Evolutionary conservation across 2,329 filamentous ascomycete genomes (phyloP).

Genomic region (Sphaerulina musiva): DNA sequence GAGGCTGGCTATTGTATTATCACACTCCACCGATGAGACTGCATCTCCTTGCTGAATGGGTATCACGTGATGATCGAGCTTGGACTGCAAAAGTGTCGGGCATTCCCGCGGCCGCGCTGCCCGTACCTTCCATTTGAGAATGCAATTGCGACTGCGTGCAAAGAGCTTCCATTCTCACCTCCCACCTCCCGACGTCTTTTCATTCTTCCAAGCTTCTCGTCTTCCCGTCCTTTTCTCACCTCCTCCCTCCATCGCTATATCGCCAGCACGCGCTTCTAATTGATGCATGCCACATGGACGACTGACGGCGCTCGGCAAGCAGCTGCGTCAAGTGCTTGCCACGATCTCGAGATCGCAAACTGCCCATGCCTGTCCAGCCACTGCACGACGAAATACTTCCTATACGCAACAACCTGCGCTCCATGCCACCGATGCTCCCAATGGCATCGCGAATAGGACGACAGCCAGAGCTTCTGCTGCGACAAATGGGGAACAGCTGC

Average conservation of each 20-base stretch:
- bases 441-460: constrained; percentile 2
- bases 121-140: too few species aligned
- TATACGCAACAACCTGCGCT: not conserved
- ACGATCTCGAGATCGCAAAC: constrained; percentile 3
- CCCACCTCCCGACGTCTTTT: not conserved
- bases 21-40: too few species aligned
- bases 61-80: not conserved
- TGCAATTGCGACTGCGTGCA: not conserved
- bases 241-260: not conserved
- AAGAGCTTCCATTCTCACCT: not conserved
- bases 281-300: constrained; percentile 33
- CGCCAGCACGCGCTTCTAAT: not conserved
- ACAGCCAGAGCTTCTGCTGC: not conserved
- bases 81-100: not conserved
- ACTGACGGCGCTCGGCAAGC: constrained; percentile 32
- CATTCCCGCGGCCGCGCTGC: not conserved
- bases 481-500: not conserved
- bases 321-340: constrained; percentile 28
- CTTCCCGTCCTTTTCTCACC: not conserved
- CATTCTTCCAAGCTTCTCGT: not conserved
- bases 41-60: too few species aligned
- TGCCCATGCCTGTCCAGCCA: not conserved
- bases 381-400: not conserved
- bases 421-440: not conserved
- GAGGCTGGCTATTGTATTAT: too few species aligned